Evolutionary conservation across 108 stramenopile species (phyloP).

Genomic region (Cyclotella atomus): DNA sequence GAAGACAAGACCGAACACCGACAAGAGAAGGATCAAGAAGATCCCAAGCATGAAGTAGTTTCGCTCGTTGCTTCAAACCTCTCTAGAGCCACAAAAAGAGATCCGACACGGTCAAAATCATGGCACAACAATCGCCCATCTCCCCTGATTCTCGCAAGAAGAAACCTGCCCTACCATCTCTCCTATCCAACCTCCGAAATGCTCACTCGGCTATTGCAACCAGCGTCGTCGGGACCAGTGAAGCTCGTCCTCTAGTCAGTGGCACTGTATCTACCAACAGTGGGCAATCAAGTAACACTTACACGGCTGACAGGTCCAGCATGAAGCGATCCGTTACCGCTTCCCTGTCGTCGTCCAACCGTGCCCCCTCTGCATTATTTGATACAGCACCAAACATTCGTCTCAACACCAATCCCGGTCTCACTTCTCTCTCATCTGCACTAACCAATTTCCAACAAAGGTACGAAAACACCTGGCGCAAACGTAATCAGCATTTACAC

Average conservation of each 20-base stretch:
- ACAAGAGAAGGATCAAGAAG: no score
- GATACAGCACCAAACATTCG: conserved; percentile 10
- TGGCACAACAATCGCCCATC: conserved; percentile 14
- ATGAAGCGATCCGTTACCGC: conserved; percentile 11
- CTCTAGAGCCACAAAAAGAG: neutral
- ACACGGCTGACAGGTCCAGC: conserved; percentile 9
- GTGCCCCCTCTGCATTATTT: neutral
- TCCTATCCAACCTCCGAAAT: conserved; percentile 44
- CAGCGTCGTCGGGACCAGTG: conserved; percentile 24
- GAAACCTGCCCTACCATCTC: conserved; percentile 44
- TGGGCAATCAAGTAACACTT: neutral
- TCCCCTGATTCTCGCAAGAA: conserved; percentile 33
- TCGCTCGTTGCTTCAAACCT: neutral
- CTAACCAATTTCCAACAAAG: neutral
- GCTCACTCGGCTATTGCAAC: conserved; percentile 30
- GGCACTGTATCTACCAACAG: neutral
- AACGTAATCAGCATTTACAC: conserved; percentile 19
- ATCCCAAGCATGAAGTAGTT: no score
- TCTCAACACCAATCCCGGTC: neutral
- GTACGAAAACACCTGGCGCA: conserved; percentile 7
- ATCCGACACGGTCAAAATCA: conserved; percentile 8
- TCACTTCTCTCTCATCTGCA: neutral
- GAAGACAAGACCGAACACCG: no score
- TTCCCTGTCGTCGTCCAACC: neutral
- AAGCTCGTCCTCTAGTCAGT: conserved; percentile 34